Base-by-base conservation (phyloP, 371 early-diverging fungal genomes). In the Entomophthora muscae region DNA sequence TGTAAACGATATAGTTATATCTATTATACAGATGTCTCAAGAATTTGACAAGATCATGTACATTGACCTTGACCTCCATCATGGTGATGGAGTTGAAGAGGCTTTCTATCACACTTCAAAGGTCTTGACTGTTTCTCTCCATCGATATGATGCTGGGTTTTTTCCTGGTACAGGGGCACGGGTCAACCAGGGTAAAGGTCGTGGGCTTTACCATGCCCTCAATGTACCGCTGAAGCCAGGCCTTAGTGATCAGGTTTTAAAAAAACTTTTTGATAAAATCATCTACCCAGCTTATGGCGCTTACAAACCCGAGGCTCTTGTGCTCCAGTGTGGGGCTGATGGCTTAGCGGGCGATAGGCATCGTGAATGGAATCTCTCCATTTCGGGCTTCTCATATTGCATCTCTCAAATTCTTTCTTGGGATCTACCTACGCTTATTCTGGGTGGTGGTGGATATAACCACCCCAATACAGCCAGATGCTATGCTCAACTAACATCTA, bases 361-460 rank as follows among this genome's bases (percentile, higher is more conserved):
- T 53, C 73, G 75, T 23, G 74, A 76, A n/a, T 84, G 83, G 76
- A 88, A 88, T 63, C 51, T 66, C 68, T 13, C 72, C 73, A 66
- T 69, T 80, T 10, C 65, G 63, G 83, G 83, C 54, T 95, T 94
- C 69, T 90, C 91, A 23, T 78, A 83, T 57, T 91, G 91, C 69
- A 88, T 96, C 2, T 75, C 81, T 54, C 85, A 86, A 67, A 78
- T 94, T 61, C 88, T 87, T 67, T 78, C 73, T 54, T 90, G 83
- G 59, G 80, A 84, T 66, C 76, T 94, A 57, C 93, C 94, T 1
- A 57, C 91, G 63, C 64, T 96, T 52, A 82, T 93, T 1, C 77
- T 94, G 0, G 97, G 97, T 32, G 97, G 96, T 2, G 97, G 97
- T 51, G 97, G 97, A 2, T 96, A 96, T 70, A 95, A 90, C 12